A percentile compares a stretch with the other conserved stretches of the same genome.
Evolutionary conservation across 2,329 filamentous ascomycete species (phyloP).

Genomic region (Fusarium aywerte): DNA sequence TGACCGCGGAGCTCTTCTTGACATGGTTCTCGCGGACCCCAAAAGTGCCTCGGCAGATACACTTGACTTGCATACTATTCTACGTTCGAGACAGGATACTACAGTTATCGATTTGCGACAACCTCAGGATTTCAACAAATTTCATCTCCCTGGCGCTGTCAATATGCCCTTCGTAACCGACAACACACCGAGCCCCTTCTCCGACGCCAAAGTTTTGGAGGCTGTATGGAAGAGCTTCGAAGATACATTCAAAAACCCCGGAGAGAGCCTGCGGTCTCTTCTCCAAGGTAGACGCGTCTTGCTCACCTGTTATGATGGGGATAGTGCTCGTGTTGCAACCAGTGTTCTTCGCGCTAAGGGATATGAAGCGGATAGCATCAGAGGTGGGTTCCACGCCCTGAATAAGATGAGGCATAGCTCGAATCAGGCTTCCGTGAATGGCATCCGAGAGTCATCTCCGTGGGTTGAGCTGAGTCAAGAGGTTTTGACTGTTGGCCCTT

Average conservation of each 20-base stretch:
- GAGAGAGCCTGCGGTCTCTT: conserved; percentile 31
- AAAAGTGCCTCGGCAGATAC: neutral
- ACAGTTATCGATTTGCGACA: conserved; percentile 59
- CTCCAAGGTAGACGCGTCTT: conserved; percentile 53
- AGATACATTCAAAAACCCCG: conserved; percentile 51
- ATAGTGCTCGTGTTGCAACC: conserved; percentile 64
- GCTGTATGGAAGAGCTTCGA: conserved; percentile 61
- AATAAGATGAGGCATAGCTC: conserved; percentile 28
- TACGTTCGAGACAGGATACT: conserved; percentile 42
- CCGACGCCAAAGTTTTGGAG: conserved; percentile 55
- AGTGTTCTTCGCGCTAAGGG: conserved; percentile 64
- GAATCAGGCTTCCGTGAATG: neutral
- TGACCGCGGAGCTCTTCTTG: conserved; percentile 21
- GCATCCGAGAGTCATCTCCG: neutral
- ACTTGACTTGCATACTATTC: conserved; percentile 9
- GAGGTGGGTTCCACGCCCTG: conserved; percentile 61
- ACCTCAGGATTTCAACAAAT: conserved; percentile 53
- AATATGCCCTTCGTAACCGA: conserved; percentile 57
- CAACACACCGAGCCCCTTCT: conserved; percentile 58
- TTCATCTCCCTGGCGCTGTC: conserved; percentile 57
- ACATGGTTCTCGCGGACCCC: conserved; percentile 18
- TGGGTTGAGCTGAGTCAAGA: conserved; percentile 22
- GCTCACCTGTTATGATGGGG: conserved; percentile 64
- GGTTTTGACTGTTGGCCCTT: neutral
- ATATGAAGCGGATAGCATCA: conserved; percentile 58